Evolutionary conservation across 192 early-diverging fungal species (phyloP).

Genomic region (Backusella psychrophila): DNA sequence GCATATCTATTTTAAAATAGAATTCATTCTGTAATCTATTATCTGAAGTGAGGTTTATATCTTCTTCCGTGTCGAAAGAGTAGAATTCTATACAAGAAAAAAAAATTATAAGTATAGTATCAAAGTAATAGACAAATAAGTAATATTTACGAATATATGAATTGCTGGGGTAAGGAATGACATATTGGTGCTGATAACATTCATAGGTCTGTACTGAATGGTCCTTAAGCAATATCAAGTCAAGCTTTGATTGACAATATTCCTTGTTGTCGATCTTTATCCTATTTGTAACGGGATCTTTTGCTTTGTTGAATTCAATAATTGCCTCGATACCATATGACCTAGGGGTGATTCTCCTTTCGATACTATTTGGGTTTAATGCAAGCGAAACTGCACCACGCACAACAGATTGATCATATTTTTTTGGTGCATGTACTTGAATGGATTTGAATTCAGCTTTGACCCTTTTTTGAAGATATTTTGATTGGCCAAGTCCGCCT

Average conservation of each 20-base stretch:
- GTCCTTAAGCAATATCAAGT: neutral
- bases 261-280: neutral
- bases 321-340: slow-evolving; percentile 3
- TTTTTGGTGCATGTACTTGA: slow-evolving; percentile 33
- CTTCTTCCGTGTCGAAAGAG: neutral
- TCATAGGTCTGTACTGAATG: neutral
- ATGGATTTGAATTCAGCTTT: slow-evolving; percentile 32
- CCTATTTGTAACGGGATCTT: neutral
- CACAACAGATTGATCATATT: slow-evolving; percentile 45
- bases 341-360: neutral
- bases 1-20: neutral
- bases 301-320: neutral
- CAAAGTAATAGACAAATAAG: neutral
- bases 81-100: neutral
- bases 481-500: slow-evolving; percentile 53
- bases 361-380: slow-evolving; percentile 27
- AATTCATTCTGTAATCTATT: neutral
- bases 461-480: slow-evolving; percentile 44
- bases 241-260: neutral
- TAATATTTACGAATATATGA: neutral
- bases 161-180: neutral
- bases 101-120: neutral
- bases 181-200: neutral
- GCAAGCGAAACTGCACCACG: slow-evolving; percentile 49
- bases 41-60: neutral